Base-by-base conservation (phyloP, 352 stramenopile species). In the Phytophthora agathidicida region DNA sequence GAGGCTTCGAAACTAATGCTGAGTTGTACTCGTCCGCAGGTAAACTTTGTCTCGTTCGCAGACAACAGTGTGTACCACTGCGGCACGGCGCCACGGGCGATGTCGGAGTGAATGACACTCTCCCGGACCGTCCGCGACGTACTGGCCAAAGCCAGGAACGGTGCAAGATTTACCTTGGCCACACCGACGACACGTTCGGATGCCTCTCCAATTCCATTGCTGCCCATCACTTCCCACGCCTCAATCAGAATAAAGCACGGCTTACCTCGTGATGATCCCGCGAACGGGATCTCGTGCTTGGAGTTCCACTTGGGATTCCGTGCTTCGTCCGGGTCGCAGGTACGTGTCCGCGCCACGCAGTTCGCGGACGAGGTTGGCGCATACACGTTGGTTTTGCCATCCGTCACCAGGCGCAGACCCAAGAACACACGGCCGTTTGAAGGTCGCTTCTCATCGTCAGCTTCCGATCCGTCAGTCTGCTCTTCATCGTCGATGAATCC, bases 341-440 rank as follows among this genome's bases (percentile, higher is more conserved):
- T 64, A 5, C 74, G 62, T n/a, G 86, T 95, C 37, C 80, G 79
- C 7, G 82, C 72, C 13, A 95, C 60, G 46, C 86, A 95, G 52
- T 73, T 90, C 8, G 60, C 43, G 1, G 86, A 94, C n/a, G 84
- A 89, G 8, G 75, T 86, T 11, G 86, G 86, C 1, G 86, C 84
- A 51, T 95, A 95, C 45, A 95, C 84, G 48, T 95, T 95, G 2
- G 84, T 95, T 68, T 95, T 95, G 43, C 86, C 86, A 44, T 94
- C 85, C 11, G 79, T 91, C 33, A 94, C 61, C 36, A 94, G 60
- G 6, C 85, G 81, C 14, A 94, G 52, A 13, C 81, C 85, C 37
- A 94, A 53, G 39, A 93, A 94, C n/a, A 93, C 53, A 45, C 45
- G 65, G 10, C 36, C 55, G 20, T 51, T 64, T 13, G 44, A 60